Conservation (phyloP, 805 yeast species). For the Spathaspora gorwiae region DNA sequence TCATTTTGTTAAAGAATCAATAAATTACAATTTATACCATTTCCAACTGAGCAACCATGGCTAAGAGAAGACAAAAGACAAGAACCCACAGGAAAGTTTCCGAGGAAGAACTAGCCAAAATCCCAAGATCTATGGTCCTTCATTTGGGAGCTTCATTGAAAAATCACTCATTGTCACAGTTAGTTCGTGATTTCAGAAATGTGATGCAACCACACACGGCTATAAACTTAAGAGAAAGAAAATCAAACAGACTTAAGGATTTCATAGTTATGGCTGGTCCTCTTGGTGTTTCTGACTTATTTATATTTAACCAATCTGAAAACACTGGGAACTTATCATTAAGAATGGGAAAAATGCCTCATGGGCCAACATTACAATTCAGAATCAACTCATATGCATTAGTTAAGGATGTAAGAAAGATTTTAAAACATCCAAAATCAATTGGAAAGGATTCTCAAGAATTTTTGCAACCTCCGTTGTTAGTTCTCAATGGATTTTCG, state of each 20-base stretch:
- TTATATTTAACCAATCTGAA: constrained; percentile 80
- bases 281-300: constrained; percentile 82
- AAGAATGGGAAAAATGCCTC: constrained; percentile 80
- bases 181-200: constrained; percentile 81
- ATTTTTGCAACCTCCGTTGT: constrained; percentile 74
- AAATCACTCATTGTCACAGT: constrained; percentile 77
- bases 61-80: constrained; percentile 54
- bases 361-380: constrained; percentile 92
- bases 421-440: constrained; percentile 75
- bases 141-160: constrained; percentile 73
- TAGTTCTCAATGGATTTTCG: constrained; percentile 86
- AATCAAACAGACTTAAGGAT: constrained; percentile 82
- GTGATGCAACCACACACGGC: constrained; percentile 98
- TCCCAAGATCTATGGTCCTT: constrained; percentile 93
- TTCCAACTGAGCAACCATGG: constrained; percentile 19
- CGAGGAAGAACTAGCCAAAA: constrained; percentile 63
- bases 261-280: constrained; percentile 99
- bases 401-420: constrained; percentile 69
- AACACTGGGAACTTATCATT: constrained; percentile 75
- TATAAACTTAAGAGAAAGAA: constrained; percentile 77
- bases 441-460: constrained; percentile 60
- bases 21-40: no score
- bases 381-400: constrained; percentile 72
- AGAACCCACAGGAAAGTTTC: constrained; percentile 75
- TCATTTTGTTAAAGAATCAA: no score